Evolutionary conservation across 225 moss, liverwort and hornwort genomes (phyloP).

Genomic region (Ulota crispa): DNA sequence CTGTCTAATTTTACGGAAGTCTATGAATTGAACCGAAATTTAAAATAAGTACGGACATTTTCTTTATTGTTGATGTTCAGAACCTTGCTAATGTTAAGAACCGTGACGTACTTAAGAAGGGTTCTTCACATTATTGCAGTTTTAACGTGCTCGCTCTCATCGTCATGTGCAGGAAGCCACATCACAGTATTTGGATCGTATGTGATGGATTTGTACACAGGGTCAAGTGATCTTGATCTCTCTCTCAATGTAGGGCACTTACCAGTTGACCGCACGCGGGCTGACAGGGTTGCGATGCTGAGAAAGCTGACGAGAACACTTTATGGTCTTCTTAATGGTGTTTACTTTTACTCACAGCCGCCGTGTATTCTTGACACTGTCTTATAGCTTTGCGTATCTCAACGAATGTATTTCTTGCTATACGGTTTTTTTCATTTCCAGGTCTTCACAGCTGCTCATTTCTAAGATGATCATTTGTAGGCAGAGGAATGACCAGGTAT

Average conservation of each 20-base stretch:
- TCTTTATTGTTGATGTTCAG: not conserved
- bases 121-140: not conserved
- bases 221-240: conserved; percentile 91
- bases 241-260: conserved; percentile 69
- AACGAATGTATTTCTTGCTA: not conserved
- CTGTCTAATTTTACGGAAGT: conserved; percentile 1
- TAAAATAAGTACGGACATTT: not conserved
- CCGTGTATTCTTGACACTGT: conserved; percentile 7
- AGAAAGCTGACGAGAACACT: conserved; percentile 82
- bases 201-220: conserved; percentile 86
- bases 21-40: not conserved
- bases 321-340: conserved; percentile 73
- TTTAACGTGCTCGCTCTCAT: conserved; percentile 19
- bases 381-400: not conserved
- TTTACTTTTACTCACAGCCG: conserved; percentile 17
- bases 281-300: conserved; percentile 61
- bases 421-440: not conserved
- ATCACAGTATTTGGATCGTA: conserved; percentile 96
- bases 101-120: not conserved
- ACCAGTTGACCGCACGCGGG: conserved; percentile 56
- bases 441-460: conserved; percentile 23
- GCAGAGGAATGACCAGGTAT: conserved; percentile 51
- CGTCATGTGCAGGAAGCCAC: conserved; percentile 70
- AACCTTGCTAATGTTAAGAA: not conserved
- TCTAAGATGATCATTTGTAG: conserved; percentile 32